Percentiles rank a stretch among this genome's conserved stretches.
phyloP scores from a whole-genome alignment of 1,284 basidiomycete species.

The Singerocomus inundabilis region DNA sequence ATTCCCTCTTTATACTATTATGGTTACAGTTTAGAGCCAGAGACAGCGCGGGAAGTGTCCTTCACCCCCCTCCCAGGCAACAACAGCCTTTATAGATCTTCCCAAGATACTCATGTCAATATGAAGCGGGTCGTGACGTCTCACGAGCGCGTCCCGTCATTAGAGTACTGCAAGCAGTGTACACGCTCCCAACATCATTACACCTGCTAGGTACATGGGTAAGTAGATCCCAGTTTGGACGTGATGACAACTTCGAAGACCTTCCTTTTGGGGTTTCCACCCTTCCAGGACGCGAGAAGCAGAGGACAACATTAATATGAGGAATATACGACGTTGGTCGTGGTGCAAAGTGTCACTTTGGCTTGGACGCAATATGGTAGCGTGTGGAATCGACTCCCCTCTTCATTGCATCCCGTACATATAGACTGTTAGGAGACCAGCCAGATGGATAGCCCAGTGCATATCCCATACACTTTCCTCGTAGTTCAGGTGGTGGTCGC shows the following conservation, averaged over 20 bases:
- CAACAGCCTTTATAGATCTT: slow-evolving; percentile 73
- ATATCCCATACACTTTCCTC: slow-evolving; percentile 31
- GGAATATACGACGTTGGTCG: slow-evolving; percentile 43
- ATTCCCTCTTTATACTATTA: neutral
- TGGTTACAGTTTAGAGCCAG: slow-evolving; percentile 33
- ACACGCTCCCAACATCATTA: slow-evolving; percentile 89
- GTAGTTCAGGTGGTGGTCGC: slow-evolving; percentile 22
- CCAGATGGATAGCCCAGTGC: slow-evolving; percentile 33
- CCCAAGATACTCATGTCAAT: slow-evolving; percentile 67
- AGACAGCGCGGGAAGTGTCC: slow-evolving; percentile 55
- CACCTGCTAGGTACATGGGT: slow-evolving; percentile 79
- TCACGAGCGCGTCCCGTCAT: slow-evolving; percentile 50
- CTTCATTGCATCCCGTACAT: slow-evolving; percentile 29
- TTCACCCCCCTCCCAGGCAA: slow-evolving; percentile 81
- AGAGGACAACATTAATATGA: neutral
- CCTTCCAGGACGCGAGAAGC: slow-evolving; percentile 41
- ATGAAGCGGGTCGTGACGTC: too few relatives aligned
- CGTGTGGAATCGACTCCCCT: slow-evolving; percentile 21
- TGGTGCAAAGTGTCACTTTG: neutral
- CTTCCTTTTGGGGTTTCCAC: slow-evolving; percentile 60
- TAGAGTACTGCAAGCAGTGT: slow-evolving; percentile 79
- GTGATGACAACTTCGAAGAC: slow-evolving; percentile 76
- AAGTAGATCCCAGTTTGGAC: slow-evolving; percentile 84
- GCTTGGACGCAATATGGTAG: slow-evolving; percentile 7
- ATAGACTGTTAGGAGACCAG: slow-evolving; percentile 24